These are phyloP conservation scores for Microcos paniculata DNA, from an alignment of 345 rosid species.

Conservation along the genomic window DNA sequence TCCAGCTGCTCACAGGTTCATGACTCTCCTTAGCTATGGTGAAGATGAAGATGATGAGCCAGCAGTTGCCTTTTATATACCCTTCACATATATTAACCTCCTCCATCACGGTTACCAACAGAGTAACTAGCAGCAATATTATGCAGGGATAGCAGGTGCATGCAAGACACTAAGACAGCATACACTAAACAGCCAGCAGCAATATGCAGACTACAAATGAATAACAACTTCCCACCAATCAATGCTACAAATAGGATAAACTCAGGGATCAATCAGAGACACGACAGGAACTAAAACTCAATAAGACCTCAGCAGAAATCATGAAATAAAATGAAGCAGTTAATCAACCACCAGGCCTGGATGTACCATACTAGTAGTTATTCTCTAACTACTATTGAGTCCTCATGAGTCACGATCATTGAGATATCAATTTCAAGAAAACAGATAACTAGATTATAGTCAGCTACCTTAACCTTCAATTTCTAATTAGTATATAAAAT, in stretches of 20 bases:
- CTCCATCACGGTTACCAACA: background rate
- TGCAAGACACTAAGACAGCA: too few relatives aligned
- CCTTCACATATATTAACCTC: background rate
- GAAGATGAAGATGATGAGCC: constrained; percentile 21
- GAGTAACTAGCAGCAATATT: background rate
- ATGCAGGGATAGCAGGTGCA: too few relatives aligned
- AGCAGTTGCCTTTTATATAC: background rate
- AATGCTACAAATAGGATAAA: too few relatives aligned
- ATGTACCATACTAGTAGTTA: background rate
- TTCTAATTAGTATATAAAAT: background rate
- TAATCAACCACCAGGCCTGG: background rate
- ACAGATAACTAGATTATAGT: background rate
- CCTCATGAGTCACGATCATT: background rate
- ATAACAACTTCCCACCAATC: too few relatives aligned
- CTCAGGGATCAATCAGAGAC: too few relatives aligned
- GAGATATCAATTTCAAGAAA: background rate
- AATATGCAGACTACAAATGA: too few relatives aligned
- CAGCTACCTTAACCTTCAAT: background rate
- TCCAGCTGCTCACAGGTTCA: constrained; percentile 9
- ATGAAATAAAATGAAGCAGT: background rate
- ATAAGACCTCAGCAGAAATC: background rate
- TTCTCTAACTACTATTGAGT: background rate
- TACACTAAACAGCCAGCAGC: too few relatives aligned
- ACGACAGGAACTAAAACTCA: too few relatives aligned
- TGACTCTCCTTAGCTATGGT: constrained; percentile 32